A percentile compares a stretch with the other conserved stretches of the same genome.
Conservation (phyloP, 495 filamentous ascomycete species). For the Trichoderma asperelloides region DNA sequence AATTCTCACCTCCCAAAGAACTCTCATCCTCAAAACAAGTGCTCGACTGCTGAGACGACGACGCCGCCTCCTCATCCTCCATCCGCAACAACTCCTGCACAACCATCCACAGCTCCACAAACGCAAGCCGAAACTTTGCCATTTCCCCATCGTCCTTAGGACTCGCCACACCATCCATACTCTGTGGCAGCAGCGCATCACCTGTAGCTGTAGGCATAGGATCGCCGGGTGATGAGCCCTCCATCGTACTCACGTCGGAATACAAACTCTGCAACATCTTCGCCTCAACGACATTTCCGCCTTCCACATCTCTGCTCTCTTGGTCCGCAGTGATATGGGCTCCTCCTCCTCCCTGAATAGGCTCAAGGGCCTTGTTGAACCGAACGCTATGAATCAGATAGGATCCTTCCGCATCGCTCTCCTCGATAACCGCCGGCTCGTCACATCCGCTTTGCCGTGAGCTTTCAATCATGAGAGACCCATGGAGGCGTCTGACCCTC, state of each 20-base stretch:
- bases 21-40: too few species aligned
- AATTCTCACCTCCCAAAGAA: too few species aligned
- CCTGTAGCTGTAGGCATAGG: neutral
- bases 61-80: neutral
- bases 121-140: constrained; percentile 8
- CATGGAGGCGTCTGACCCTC: constrained; percentile 16
- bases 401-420: constrained; percentile 1
- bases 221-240: too few species aligned
- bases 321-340: too few species aligned
- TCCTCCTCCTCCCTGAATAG: neutral
- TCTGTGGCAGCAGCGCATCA: neutral
- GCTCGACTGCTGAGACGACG: too few species aligned
- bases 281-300: neutral
- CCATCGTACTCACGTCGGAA: neutral
- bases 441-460: neutral
- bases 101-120: constrained; percentile 15
- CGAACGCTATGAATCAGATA: neutral
- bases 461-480: neutral
- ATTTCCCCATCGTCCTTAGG: neutral
- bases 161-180: neutral
- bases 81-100: constrained; percentile 13
- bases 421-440: constrained; percentile 3
- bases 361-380: neutral
- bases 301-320: neutral
- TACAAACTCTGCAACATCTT: neutral